Evolutionary conservation across 306 rosid species (phyloP).

Genomic region (Ceratonia siliqua): DNA sequence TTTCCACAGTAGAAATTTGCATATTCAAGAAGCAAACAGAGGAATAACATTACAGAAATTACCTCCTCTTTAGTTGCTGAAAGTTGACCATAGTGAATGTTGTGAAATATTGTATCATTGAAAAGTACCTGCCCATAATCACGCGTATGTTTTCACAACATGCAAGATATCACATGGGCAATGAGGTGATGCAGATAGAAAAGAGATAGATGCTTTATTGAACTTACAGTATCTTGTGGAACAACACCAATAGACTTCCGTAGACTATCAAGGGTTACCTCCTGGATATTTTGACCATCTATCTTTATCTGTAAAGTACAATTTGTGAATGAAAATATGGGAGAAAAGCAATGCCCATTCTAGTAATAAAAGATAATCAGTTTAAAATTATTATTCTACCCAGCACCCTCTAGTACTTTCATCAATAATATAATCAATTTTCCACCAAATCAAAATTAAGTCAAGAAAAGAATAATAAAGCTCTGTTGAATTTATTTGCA

Average conservation of each 20-base stretch:
- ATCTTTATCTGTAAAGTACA: slow-evolving; percentile 64
- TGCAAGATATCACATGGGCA: slow-evolving; percentile 24
- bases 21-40: slow-evolving; percentile 25
- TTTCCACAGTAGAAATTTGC: slow-evolving; percentile 24
- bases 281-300: slow-evolving; percentile 84
- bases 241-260: slow-evolving; percentile 89
- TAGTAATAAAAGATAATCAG: slow-evolving; percentile 14
- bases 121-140: slow-evolving; percentile 79
- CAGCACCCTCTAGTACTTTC: slow-evolving; percentile 6
- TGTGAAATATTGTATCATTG: slow-evolving; percentile 91
- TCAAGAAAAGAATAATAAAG: slow-evolving; percentile 4
- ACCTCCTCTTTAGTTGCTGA: slow-evolving; percentile 92
- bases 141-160: slow-evolving; percentile 32
- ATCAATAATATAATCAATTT: background rate
- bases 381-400: background rate
- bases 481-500: background rate
- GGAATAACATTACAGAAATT: slow-evolving; percentile 32
- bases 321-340: slow-evolving; percentile 5
- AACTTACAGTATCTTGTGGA: slow-evolving; percentile 93
- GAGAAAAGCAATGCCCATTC: slow-evolving; percentile 1
- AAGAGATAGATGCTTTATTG: slow-evolving; percentile 27
- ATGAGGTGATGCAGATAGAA: background rate
- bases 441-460: slow-evolving; percentile 7
- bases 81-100: slow-evolving; percentile 87
- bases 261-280: slow-evolving; percentile 80